phyloP scores from a whole-genome alignment of 2,329 filamentous ascomycete species.

The Colletotrichum aenigma region DNA sequence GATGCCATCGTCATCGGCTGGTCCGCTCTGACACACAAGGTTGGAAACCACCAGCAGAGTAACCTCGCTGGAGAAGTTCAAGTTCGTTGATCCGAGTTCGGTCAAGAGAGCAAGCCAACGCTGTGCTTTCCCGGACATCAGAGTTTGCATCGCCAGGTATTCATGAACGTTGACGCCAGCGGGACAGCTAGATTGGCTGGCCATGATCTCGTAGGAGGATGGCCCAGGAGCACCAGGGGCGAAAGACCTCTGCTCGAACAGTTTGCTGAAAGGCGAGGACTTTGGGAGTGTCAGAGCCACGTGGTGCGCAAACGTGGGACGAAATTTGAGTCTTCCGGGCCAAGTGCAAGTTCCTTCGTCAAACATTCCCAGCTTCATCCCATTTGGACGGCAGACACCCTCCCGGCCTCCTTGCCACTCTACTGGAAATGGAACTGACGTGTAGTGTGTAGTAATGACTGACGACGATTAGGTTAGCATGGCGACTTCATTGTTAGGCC shows the following conservation, averaged over 20 bases:
- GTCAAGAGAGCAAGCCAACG: slow-evolving; percentile 55
- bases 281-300: slow-evolving; percentile 41
- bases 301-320: slow-evolving; percentile 49
- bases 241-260: slow-evolving; percentile 26
- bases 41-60: slow-evolving; percentile 54
- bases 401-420: slow-evolving; percentile 28
- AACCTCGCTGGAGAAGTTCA: slow-evolving; percentile 65
- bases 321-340: slow-evolving; percentile 31
- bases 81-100: slow-evolving; percentile 54
- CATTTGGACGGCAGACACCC: slow-evolving; percentile 48
- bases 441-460: slow-evolving; percentile 32
- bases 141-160: slow-evolving; percentile 53
- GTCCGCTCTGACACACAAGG: slow-evolving; percentile 61
- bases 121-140: slow-evolving; percentile 47
- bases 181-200: slow-evolving; percentile 54
- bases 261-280: slow-evolving; percentile 36
- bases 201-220: slow-evolving; percentile 59
- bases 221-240: slow-evolving; percentile 40
- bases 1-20: slow-evolving; percentile 27
- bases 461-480: background rate
- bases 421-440: slow-evolving; percentile 27
- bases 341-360: slow-evolving; percentile 44
- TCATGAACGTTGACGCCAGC: slow-evolving; percentile 52
- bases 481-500: background rate
- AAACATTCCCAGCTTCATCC: slow-evolving; percentile 50